phyloP scores from a whole-genome alignment of 345 rosid species.

The Murraya paniculata region DNA sequence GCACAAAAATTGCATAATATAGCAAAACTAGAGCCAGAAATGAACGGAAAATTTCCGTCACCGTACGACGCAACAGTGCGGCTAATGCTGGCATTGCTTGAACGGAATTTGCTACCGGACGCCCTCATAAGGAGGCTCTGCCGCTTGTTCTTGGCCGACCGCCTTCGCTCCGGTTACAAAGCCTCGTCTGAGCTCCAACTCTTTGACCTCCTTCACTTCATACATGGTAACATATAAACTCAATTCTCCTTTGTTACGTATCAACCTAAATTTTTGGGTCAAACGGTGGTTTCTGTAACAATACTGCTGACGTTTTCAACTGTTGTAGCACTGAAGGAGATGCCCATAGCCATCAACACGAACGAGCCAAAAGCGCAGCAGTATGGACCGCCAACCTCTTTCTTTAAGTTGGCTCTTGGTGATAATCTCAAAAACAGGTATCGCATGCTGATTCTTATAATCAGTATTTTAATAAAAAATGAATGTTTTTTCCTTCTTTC shows the following conservation, averaged over 20 bases:
- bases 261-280: too few relatives aligned
- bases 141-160: conserved; percentile 55
- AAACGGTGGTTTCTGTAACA: too few relatives aligned
- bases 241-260: background rate
- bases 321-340: conserved; percentile 56
- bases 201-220: conserved; percentile 58
- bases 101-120: conserved; percentile 73
- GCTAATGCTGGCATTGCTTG: conserved; percentile 49
- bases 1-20: background rate
- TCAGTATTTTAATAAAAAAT: too few relatives aligned
- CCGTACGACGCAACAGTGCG: conserved; percentile 61
- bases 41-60: conserved; percentile 25
- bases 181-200: conserved; percentile 59
- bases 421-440: conserved; percentile 70
- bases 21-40: conserved; percentile 39
- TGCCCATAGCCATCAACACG: conserved; percentile 74
- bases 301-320: too few relatives aligned
- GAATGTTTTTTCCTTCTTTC: too few relatives aligned
- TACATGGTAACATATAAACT: conserved; percentile 33
- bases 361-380: conserved; percentile 68
- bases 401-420: conserved; percentile 82
- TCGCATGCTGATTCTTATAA: too few relatives aligned
- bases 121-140: conserved; percentile 50
- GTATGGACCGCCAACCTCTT: conserved; percentile 75
- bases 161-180: conserved; percentile 70